Conservation (phyloP, 2,329 filamentous ascomycete species). For the Pseudogymnoascus sp. region DNA sequence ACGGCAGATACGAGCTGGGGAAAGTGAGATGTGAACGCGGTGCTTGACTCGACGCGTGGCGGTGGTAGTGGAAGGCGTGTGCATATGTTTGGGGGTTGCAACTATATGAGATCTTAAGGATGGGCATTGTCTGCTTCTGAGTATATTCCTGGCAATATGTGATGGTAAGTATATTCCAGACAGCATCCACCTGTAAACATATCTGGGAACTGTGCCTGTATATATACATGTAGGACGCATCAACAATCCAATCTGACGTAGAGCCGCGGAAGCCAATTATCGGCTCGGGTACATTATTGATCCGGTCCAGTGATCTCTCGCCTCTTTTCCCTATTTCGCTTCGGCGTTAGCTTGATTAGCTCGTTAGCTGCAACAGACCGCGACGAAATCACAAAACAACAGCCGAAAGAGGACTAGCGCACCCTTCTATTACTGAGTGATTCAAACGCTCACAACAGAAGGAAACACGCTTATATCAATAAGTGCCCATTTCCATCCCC, state of each 20-base stretch:
- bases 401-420: conserved; percentile 21
- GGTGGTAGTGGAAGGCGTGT: neutral
- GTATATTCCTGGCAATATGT: neutral
- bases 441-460: conserved; percentile 11
- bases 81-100: neutral
- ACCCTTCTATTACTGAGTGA: conserved; percentile 18
- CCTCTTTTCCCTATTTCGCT: conserved; percentile 6
- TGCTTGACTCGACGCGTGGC: neutral
- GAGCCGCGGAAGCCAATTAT: neutral
- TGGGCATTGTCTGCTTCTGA: neutral
- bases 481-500: conserved; percentile 18
- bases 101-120: neutral
- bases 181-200: neutral
- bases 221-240: neutral
- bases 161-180: neutral
- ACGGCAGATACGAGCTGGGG: neutral
- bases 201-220: neutral
- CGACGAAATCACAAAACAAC: conserved; percentile 10
- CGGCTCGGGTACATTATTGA: neutral
- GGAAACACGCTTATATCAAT: conserved; percentile 19
- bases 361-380: neutral
- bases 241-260: neutral
- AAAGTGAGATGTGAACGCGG: neutral
- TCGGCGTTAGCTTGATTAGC: neutral
- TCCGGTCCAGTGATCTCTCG: neutral